These are phyloP conservation scores for Cordia subcordata DNA, from an alignment of 257 asterid species.

Conservation along the genomic window DNA sequence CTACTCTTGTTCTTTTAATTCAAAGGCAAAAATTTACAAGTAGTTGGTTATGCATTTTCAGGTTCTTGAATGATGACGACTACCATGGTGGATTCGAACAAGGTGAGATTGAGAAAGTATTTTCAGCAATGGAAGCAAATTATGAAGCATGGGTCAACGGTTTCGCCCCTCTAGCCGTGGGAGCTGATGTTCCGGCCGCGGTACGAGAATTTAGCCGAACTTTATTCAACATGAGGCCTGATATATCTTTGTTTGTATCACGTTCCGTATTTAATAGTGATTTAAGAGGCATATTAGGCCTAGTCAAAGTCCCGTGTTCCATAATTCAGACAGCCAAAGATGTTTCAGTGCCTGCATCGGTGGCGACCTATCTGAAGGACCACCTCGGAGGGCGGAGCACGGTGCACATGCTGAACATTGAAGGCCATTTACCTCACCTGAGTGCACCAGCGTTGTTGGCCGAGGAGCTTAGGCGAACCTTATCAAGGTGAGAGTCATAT, in stretches of 20 bases:
- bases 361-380: conserved; percentile 21
- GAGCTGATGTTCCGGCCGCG: conserved; percentile 28
- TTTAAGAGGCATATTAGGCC: conserved; percentile 13
- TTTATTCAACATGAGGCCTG: conserved; percentile 28
- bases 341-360: conserved; percentile 16
- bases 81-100: conserved; percentile 30
- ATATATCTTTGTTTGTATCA: conserved; percentile 21
- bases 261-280: conserved; percentile 24
- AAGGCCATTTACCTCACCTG: conserved; percentile 32
- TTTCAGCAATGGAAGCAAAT: conserved; percentile 24
- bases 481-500: background rate
- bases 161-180: conserved; percentile 27
- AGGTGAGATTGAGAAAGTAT: conserved; percentile 20
- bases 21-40: background rate
- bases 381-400: conserved; percentile 23
- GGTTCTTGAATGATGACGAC: conserved; percentile 26
- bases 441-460: conserved; percentile 19
- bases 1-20: background rate
- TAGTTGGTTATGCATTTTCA: background rate
- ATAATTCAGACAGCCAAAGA: conserved; percentile 30
- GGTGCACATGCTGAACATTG: conserved; percentile 24
- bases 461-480: background rate
- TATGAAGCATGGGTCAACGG: conserved; percentile 27
- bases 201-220: conserved; percentile 32
- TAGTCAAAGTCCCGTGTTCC: conserved; percentile 26